Conservation (phyloP, 2,329 filamentous ascomycete genomes). For the Xylaria sp. region DNA sequence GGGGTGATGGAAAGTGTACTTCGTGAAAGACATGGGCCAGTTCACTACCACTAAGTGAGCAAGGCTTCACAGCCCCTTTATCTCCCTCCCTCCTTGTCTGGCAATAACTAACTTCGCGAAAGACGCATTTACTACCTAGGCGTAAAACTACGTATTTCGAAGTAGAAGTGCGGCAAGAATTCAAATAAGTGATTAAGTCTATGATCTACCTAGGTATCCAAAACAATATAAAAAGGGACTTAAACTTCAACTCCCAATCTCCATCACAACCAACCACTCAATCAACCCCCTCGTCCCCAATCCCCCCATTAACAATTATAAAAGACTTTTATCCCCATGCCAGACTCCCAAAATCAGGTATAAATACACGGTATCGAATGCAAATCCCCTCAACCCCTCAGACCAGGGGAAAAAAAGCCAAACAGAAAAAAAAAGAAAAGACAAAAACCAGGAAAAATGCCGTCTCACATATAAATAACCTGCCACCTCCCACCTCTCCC, state of each 20-base stretch:
- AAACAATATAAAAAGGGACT: constrained; percentile 6
- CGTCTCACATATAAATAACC: constrained; percentile 35
- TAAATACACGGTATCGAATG: constrained; percentile 1
- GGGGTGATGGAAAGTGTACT: not conserved
- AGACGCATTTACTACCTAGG: not conserved
- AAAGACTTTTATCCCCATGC: no score
- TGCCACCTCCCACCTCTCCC: constrained; percentile 23
- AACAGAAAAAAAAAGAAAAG: not conserved
- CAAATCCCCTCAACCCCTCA: not conserved
- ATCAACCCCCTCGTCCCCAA: not conserved
- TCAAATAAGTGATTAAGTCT: constrained; percentile 7
- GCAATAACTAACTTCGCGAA: not conserved
- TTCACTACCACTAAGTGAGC: not conserved
- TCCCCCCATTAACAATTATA: constrained; percentile 6
- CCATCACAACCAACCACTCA: not conserved
- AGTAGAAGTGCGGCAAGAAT: not conserved
- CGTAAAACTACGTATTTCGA: not conserved
- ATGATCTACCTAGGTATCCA: not conserved
- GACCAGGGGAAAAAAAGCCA: not conserved
- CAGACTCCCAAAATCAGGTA: not conserved
- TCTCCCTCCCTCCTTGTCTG: no score
- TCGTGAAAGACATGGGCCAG: no score
- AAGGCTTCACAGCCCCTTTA: no score
- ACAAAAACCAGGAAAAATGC: not conserved
- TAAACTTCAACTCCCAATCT: not conserved